A percentile compares a stretch with the other conserved stretches of the same genome.
phyloP scores from a whole-genome alignment of 2,329 filamentous ascomycete genomes.

The Corinectria fuckeliana region DNA sequence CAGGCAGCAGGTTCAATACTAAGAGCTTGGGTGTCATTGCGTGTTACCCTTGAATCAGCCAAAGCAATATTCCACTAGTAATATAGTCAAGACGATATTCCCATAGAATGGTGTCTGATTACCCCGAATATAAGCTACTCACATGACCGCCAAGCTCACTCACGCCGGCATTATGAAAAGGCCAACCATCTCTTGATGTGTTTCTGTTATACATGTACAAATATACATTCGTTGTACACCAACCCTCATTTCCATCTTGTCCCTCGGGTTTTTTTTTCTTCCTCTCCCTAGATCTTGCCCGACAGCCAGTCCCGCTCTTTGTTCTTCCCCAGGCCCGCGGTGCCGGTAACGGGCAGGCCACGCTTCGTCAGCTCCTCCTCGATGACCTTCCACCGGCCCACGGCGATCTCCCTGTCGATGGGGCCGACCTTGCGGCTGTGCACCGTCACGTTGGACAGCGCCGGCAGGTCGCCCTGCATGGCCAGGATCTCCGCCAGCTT shows the following conservation, averaged over 20 bases:
- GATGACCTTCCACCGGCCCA: constrained; percentile 83
- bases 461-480: constrained; percentile 50
- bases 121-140: no score
- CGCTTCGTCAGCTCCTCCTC: constrained; percentile 70
- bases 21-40: no score
- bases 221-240: constrained; percentile 39
- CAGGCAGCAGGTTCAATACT: no score
- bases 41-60: no score
- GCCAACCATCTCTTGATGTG: constrained; percentile 31
- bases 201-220: constrained; percentile 42
- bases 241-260: constrained; percentile 6
- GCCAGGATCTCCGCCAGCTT: constrained; percentile 70
- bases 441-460: constrained; percentile 74
- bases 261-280: not conserved
- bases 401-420: constrained; percentile 72
- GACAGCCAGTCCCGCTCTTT: constrained; percentile 52
- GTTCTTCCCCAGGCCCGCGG: constrained; percentile 47
- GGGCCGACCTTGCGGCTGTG: constrained; percentile 69
- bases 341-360: constrained; percentile 64
- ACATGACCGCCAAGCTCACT: not conserved
- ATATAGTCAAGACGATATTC: no score
- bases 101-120: no score
- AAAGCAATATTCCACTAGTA: no score
- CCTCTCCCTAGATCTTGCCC: constrained; percentile 45
- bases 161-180: constrained; percentile 1